Base-by-base conservation (phyloP, 2,329 filamentous ascomycete species). In the Fusarium nygamai region DNA sequence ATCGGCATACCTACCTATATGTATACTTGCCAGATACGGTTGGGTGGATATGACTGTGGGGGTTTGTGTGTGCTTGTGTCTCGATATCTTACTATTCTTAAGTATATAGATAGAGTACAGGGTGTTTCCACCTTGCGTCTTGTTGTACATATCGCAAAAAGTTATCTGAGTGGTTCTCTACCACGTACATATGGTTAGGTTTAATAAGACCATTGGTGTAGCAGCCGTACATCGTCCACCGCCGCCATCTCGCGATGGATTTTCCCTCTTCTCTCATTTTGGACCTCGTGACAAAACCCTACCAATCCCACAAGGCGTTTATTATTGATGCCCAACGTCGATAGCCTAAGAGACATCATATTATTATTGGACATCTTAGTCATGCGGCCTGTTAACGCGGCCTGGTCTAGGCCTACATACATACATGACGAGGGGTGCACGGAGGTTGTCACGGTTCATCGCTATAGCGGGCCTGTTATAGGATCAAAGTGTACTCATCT, bases 261-360 rank as follows among this genome's bases (percentile, higher is more conserved):
- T 51, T 69, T 62, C 31, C 63, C 71, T 74, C 71, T 73, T 74
- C 24, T 68, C 71, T 64, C 71, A 39, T 24, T n/a, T 29, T 43
- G 31, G 31, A 44, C 53, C 61, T 50, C 67, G 67, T 71, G 67
- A 74, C 71, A 34, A 59, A 24, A 38, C 24, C 46, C 46, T 43
- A 67, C 67, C 54, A 63, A 61, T 60, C 60, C n/a, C 22, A 38
- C 31, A 31, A 39, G 16, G 61, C 44, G 56, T 16, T 38, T 34
- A 29, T 41, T 67, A n/a, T 74, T 74, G 71, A 60, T 74, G 72
- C 72, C 72, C 67, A 72, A 74, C 62, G 29, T 33, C 46, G n/a
- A 36, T 34, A 38, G 41, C 29, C 48, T 34, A 62, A 38, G n/a
- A 43, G 29, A 6, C 43, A 13, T 46, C 10, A 20, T 24, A 27